Evolutionary conservation across 1,284 basidiomycete genomes (phyloP), one percentile per base, ranked within the genome.

Genomic region (Earliella scabrosa): DNA sequence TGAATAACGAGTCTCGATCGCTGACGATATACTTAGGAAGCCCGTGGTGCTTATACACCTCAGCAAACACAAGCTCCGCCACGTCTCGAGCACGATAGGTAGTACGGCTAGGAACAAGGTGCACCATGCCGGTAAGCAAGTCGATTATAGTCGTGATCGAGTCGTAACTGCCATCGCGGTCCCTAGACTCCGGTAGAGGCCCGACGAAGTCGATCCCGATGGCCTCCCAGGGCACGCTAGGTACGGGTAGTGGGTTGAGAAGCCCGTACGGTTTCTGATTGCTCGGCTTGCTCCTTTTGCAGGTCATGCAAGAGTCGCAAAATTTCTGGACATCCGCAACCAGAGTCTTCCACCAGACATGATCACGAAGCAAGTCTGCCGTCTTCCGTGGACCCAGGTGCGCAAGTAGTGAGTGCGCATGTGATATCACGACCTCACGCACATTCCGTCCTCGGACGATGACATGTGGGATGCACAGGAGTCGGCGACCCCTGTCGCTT

Each of bases 191-290:
- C 0, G 70, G 74, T 5, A 77, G 54, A 0, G 72, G 74, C 8
- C 74, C 71, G 2, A 77, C 70, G 36, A 76, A 76, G 45, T 76
- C 74, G 16, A 76, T 70, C 0, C 68, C 70, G 0, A 75, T 71
- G 0, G 63, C 31, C 27, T 71, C 62, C 71, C 71, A 73, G 21
- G 71, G 69, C 8, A 49, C 39, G 0, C 27, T 59, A 8, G 66
- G 64, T 0, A 70, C 62, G 5, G 56, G 46, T 0, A 72, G 52
- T 4, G 65, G 43, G 13, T 66, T 58, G 14, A 72, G 51, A 7
- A 68, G 32, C 13, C 71, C 69, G 27, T 66, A 64, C 4, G 68
- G 66, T 23, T 54, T 54, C 36, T 67, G 64, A 31, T 62, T 68
- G 13, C 39, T 38, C 1, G 66, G 55, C 50, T 73, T 73, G 2